Evolutionary conservation across 2,329 filamentous ascomycete species (phyloP).

Genomic region (Cercospora zeina): DNA sequence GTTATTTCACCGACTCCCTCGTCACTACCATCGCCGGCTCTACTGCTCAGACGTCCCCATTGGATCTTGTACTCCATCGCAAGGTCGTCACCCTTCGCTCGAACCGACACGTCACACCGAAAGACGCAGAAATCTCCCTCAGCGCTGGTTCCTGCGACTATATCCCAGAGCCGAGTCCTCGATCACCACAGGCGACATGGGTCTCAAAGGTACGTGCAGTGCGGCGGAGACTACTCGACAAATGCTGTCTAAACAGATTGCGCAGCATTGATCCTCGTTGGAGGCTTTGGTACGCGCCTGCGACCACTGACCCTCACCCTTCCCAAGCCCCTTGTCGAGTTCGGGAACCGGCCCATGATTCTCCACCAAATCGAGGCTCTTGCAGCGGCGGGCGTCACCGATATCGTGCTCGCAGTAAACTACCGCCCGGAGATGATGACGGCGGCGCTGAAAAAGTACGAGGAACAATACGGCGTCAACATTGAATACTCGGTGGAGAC

Average conservation of each 20-base stretch:
- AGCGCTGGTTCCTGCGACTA: conserved; percentile 21
- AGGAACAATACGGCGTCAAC: conserved; percentile 86
- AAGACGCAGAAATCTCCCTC: conserved; percentile 8
- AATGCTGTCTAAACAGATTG: conserved; percentile 25
- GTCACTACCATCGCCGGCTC: not conserved
- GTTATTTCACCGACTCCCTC: conserved; percentile 7
- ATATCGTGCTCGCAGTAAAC: conserved; percentile 98
- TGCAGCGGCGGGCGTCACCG: conserved; percentile 88
- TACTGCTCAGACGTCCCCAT: not conserved
- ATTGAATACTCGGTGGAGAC: conserved; percentile 97
- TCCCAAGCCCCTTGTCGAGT: conserved; percentile 96
- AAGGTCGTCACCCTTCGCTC: conserved; percentile 30
- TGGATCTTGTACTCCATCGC: conserved; percentile 41
- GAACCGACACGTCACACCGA: conserved; percentile 11
- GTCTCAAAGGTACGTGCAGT: conserved; percentile 27
- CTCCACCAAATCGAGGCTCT: conserved; percentile 95
- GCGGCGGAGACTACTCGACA: conserved; percentile 10
- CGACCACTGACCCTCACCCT: conserved; percentile 95
- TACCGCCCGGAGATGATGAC: conserved; percentile 99
- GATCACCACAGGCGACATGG: conserved; percentile 27
- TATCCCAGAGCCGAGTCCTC: conserved; percentile 15
- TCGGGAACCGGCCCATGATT: conserved; percentile 99
- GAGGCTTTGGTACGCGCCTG: conserved; percentile 96
- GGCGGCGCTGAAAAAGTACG: conserved; percentile 89
- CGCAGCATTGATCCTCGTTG: conserved; percentile 94